Evolutionary conservation across 257 asterid genomes (phyloP), one percentile per base, ranked within the genome.

Genomic region (Solanum rostratum): DNA sequence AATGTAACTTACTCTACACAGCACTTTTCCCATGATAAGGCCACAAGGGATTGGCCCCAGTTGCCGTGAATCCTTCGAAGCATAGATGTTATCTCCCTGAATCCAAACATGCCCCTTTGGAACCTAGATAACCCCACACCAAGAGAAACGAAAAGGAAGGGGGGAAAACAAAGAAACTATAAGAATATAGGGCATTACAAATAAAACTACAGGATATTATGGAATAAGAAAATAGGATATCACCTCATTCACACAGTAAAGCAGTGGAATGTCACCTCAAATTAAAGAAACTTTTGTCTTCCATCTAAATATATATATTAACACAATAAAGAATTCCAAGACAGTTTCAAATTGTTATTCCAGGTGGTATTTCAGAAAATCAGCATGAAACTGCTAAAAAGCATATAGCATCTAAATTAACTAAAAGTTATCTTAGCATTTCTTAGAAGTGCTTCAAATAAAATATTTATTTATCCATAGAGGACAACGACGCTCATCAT

Each of bases 101-200:
- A 94, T 89, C 99, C 99, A 96, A 45, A 94, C 97, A 85, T 93
- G 97, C 57, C 99, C 99, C 90, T 94, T 91, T n/a, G 98, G 98
- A 78, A 96, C 94, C 98, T 95, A 85, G 45, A 86, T 70, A 83
- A 71, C 68, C 88, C 63, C 63, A 30, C 39, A 65, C 16, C 45
- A 83, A 46, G 27, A 49, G 41, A 83, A 68, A 49, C 0, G 9
- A 52, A 49, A 15, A 22, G 87, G 86, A 84, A 1, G 76, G 69
- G 24, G 14, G 59, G 62, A 43, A 53, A 4, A 2, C 22, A 68
- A 18, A 84, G 37, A 46, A 59, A 41, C 27, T 43, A 59, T 13
- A 37, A 81, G 39, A 65, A 54, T n/a, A 74, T 33, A 83, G 7
- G 27, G 46, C 85, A 49, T 76, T 5, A 24, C 9, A 76, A 46